Evolutionary conservation across 208 protist genomes (phyloP).

Genomic region (Crithidia bombi): DNA sequence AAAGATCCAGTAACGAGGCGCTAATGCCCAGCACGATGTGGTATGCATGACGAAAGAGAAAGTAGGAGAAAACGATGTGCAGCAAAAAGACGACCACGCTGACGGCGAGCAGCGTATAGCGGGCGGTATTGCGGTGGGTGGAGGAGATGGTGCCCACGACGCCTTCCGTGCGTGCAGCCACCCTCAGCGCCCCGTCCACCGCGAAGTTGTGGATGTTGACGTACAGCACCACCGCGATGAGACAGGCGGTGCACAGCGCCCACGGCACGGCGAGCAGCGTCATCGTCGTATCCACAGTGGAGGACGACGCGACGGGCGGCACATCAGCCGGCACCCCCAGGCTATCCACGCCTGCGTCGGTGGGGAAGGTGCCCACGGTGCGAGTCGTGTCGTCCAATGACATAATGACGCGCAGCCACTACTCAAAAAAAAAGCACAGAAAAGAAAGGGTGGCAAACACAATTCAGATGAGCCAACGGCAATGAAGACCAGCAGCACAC

Average conservation of each 20-base stretch:
- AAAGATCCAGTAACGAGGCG: constrained; percentile 4
- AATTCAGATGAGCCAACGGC: too few species aligned
- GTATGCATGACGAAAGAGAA: constrained; percentile 10
- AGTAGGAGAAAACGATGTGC: constrained; percentile 3
- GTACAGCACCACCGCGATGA: constrained; percentile 26
- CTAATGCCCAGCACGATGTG: background rate
- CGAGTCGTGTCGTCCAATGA: background rate
- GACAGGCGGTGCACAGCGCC: constrained; percentile 9
- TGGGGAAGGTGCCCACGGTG: background rate
- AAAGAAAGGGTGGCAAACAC: too few species aligned
- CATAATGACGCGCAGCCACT: background rate
- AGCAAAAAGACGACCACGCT: constrained; percentile 14
- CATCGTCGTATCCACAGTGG: constrained; percentile 15
- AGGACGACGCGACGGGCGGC: background rate
- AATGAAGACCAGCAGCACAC: too few species aligned
- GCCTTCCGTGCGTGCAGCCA: background rate
- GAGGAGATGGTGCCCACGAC: background rate
- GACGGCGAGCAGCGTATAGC: constrained; percentile 31
- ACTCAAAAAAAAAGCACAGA: background rate
- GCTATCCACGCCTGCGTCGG: constrained; percentile 12
- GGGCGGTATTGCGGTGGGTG: constrained; percentile 15
- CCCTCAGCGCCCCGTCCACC: background rate
- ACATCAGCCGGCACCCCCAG: background rate
- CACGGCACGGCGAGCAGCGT: constrained; percentile 13
- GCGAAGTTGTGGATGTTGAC: constrained; percentile 32